A percentile compares a stretch with the other conserved stretches of the same genome.
phyloP scores from a whole-genome alignment of 495 filamentous ascomycete species.

The Penicillium parvum region DNA sequence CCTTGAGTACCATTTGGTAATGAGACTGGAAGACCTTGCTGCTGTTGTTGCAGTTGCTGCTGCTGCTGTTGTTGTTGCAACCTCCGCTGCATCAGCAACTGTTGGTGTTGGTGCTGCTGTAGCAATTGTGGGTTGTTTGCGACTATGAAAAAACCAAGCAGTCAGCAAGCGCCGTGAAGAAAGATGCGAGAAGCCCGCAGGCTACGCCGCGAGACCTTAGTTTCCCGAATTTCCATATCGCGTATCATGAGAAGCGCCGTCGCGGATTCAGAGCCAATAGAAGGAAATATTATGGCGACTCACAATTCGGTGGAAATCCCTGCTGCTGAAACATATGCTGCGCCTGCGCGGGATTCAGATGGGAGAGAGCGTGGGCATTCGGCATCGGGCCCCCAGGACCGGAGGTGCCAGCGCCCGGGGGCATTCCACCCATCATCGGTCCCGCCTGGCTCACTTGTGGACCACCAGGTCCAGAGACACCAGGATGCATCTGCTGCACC shows the following conservation, averaged over 20 bases:
- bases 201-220: too few species aligned
- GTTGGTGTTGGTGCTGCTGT: conserved; percentile 43
- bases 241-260: neutral
- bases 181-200: conserved; percentile 6
- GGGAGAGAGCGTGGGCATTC: conserved; percentile 74
- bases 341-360: conserved; percentile 65
- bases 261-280: neutral
- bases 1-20: conserved; percentile 58
- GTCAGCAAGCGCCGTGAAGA: conserved; percentile 12
- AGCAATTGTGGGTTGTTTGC: conserved; percentile 50
- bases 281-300: conserved; percentile 11
- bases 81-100: conserved; percentile 31
- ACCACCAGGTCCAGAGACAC: conserved; percentile 73
- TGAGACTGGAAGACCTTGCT: conserved; percentile 48
- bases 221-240: neutral
- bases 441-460: conserved; percentile 76
- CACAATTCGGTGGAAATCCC: conserved; percentile 43
- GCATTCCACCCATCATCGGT: conserved; percentile 78
- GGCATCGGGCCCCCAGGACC: conserved; percentile 55
- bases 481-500: conserved; percentile 76
- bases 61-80: conserved; percentile 35
- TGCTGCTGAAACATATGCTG: conserved; percentile 63
- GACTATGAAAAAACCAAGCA: conserved; percentile 27
- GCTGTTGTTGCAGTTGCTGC: conserved; percentile 48
- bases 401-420: conserved; percentile 55